Base-by-base conservation (phyloP, 2,329 filamentous ascomycete species). In the Neonectria ditissima region DNA sequence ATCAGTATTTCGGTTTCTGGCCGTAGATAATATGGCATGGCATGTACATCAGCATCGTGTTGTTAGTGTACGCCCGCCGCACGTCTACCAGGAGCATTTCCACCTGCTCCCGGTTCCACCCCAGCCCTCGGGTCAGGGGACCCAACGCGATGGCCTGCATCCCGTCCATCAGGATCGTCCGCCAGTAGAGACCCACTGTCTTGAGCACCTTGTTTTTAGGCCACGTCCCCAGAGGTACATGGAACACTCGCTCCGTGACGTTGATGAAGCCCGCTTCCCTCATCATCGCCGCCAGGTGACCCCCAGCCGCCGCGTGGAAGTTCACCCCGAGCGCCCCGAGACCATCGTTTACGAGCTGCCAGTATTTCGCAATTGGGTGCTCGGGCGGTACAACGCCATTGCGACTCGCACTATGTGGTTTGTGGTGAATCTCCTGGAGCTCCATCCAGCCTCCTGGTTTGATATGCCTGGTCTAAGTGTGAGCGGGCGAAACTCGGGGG, bases 361-460 rank as follows among this genome's bases (percentile, higher is more conserved):
- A 86, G 68, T 83, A 86, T 59, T 80, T 75, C 5, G 79, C 76
- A 14, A 86, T 77, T 2, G 79, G 77, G 61, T 84, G 80, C 16
- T 80, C 73, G 1, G 74, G 62, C 0, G 79, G 65, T 55, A 86
- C 73, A 39, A 72, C 76, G 43, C 75, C 76, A 18, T 76, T 79
- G 34, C 75, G 74, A 47, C 80, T 79, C 44, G 82, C 79, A 57
- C 79, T 83, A 58, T 79, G 76, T 3, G 84, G 84, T 55, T 76
- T 77, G 70, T 85, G 83, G 55, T 86, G 80, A 22, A 86, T 82
- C 71, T 87, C 85, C 69, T 86, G 84, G 32, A 86, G 74, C 68
- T 87, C 85, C 47, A 86, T 79, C 84, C 84, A 87, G 16, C 82
- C 85, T 13, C 84, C 85, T 2, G 84, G 83, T 66, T 83, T 84